Evolutionary conservation across 108 stramenopile genomes (phyloP), one percentile per base, ranked within the genome.

Genomic region (Epithemia pelagica): DNA sequence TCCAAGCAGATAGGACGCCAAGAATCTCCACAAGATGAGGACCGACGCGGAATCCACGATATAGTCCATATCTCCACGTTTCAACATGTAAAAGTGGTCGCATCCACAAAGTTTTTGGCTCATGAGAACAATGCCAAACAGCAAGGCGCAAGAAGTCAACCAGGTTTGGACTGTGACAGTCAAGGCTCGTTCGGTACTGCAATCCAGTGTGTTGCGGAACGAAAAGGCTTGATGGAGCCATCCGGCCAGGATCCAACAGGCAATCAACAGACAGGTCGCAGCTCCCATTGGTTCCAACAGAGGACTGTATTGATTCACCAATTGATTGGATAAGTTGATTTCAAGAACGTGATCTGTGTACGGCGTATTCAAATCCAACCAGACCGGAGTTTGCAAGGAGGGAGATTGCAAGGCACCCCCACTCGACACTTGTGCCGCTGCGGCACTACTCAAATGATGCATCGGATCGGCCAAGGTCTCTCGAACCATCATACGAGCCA

Each of bases 31-130:
- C 37, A 77, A 74, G n/a, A 77, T 65, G 58, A 92, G 64, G 2
- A 89, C 78, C 23, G 80, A 76, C 66, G 84, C 63, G 22, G 73
- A 78, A 78, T 88, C 91, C 57, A 92, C 81, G 46, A 92, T 79
- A 64, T 75, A 92, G 51, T 83, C 67, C 0, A 80, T 71, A 74
- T 92, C 91, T 0, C 85, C 84, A 37, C 77, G 81, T 28, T 84
- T 87, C 65, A 90, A 71, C 65, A 29, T 25, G 65, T 67, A 57
- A 52, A 46, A 37, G 68, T 25, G 32, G 27, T 54, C 68, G 61
- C 37, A 71, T 73, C 27, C 76, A 62, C 23, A 52, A 64, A 65
- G 25, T 56, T 27, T 8, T 8, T 54, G 54, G 28, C 37, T 28
- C 10, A 66, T 64, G 0, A 55, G 32, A 27, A 68, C 82, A 15